These are phyloP conservation scores for Phytophthora uliginosa DNA, from an alignment of 352 stramenopile species.

Conservation along the genomic window DNA sequence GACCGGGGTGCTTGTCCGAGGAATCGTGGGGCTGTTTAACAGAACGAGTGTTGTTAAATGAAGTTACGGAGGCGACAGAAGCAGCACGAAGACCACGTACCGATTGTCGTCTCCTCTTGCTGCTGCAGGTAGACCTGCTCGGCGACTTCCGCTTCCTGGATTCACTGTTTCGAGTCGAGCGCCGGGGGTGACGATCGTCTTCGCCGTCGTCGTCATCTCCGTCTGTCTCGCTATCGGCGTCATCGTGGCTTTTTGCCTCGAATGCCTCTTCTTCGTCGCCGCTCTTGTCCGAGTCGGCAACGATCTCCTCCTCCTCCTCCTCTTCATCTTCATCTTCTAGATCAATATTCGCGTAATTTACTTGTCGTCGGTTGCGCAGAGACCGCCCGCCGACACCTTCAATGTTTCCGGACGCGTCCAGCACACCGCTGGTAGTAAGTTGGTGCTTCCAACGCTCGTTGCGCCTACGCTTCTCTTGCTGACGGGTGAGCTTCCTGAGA, in stretches of 20 bases:
- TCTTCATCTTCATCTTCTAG: constrained; percentile 51
- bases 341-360: constrained; percentile 61
- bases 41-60: constrained; percentile 9
- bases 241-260: constrained; percentile 31
- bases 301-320: constrained; percentile 39
- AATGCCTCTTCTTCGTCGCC: constrained; percentile 38
- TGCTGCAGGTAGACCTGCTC: constrained; percentile 14
- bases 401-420: constrained; percentile 30
- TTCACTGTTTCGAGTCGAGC: constrained; percentile 16
- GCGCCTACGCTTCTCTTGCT: constrained; percentile 56
- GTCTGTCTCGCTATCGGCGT: constrained; percentile 37
- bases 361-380: constrained; percentile 51
- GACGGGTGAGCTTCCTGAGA: constrained; percentile 61
- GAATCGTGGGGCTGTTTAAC: constrained; percentile 26
- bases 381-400: constrained; percentile 50
- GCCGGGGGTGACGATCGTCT: constrained; percentile 16
- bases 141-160: constrained; percentile 32
- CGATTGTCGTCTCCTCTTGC: constrained; percentile 40
- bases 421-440: constrained; percentile 41
- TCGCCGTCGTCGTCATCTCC: constrained; percentile 33
- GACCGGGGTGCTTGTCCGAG: background rate
- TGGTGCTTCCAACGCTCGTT: constrained; percentile 52
- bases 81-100: constrained; percentile 17
- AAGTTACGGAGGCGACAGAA: background rate
- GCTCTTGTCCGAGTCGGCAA: constrained; percentile 35